Evolutionary conservation across 1,284 basidiomycete genomes (phyloP), one percentile per base, ranked within the genome.

Genomic region (Irpex rosettiformis): DNA sequence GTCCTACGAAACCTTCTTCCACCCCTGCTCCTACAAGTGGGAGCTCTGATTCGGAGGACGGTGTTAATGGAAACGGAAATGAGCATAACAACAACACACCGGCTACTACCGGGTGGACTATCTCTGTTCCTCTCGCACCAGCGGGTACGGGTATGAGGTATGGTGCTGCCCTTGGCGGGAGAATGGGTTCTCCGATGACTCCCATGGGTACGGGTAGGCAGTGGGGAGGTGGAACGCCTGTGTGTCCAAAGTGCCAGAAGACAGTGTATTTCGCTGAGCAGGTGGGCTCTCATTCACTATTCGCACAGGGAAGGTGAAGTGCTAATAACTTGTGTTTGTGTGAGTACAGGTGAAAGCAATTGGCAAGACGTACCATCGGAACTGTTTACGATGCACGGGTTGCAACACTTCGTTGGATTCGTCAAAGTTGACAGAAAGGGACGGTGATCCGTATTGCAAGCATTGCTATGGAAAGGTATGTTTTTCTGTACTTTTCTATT

Each of bases 301-400:
- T n/a, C n/a, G n/a, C 33, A 33, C 30, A 33, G 30, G 30, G 10
- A 33, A 33, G 30, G 30, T 13, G 5, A 33, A 6, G 13, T 33
- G 30, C 6, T 11, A 11, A 16, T 37, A 16, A 4, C 33, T 56
- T 54, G 47, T 21, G 22, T 13, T 24, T 25, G n/a, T n/a, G 7
- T 29, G 10, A 25, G n/a, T 42, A 3, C 58, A 87, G 85, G 82
- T 88, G 58, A 89, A 89, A 72, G 89, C 89, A 2, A 79, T 88
- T 3, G 86, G 87, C 16, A 86, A 89, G 75, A 87, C 85, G 33
- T 92, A 78, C 70, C 89, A 92, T 63, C 90, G 89, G 68, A 75
- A 73, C n/a, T 92, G 90, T 67, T 70, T 92, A 62, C 76, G 89
- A 21, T 92, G 89, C 67, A 78, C 78, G 3, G 85, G 85, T 62